phyloP scores from a whole-genome alignment of 2,329 filamentous ascomycete genomes.

The Elsinoe fawcettii region DNA sequence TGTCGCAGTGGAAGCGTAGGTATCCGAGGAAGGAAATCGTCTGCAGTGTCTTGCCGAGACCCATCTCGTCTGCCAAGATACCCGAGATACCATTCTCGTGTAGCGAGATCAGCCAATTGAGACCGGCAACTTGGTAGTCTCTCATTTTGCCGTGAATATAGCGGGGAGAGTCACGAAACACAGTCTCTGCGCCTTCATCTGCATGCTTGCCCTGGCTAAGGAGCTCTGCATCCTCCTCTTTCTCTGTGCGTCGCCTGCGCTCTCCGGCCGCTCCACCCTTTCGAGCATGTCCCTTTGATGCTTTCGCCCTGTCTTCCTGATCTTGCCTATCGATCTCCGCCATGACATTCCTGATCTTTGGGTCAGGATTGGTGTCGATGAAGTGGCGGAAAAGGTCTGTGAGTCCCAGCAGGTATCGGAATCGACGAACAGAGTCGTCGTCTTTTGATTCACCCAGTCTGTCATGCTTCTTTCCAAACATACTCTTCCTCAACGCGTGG shows the following conservation, averaged over 20 bases:
- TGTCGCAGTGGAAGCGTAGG: slow-evolving; percentile 80
- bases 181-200: slow-evolving; percentile 59
- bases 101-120: slow-evolving; percentile 96
- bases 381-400: slow-evolving; percentile 98
- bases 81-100: slow-evolving; percentile 99
- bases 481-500: slow-evolving; percentile 80
- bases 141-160: slow-evolving; percentile 85
- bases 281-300: slow-evolving; percentile 66
- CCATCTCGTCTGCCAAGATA: slow-evolving; percentile 97
- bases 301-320: slow-evolving; percentile 58
- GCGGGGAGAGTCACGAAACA: slow-evolving; percentile 89
- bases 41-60: slow-evolving; percentile 92
- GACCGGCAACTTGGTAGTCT: slow-evolving; percentile 89
- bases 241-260: slow-evolving; percentile 80
- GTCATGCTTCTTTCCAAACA: slow-evolving; percentile 93
- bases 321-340: slow-evolving; percentile 91
- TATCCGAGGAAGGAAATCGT: slow-evolving; percentile 97
- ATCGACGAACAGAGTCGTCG: slow-evolving; percentile 88
- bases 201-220: slow-evolving; percentile 80
- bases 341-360: slow-evolving; percentile 89
- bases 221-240: slow-evolving; percentile 92
- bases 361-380: slow-evolving; percentile 94
- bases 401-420: slow-evolving; percentile 86
- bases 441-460: slow-evolving; percentile 90
- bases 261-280: slow-evolving; percentile 77